phyloP scores from a whole-genome alignment of 345 rosid species.

The Lumnitzera littorea region DNA sequence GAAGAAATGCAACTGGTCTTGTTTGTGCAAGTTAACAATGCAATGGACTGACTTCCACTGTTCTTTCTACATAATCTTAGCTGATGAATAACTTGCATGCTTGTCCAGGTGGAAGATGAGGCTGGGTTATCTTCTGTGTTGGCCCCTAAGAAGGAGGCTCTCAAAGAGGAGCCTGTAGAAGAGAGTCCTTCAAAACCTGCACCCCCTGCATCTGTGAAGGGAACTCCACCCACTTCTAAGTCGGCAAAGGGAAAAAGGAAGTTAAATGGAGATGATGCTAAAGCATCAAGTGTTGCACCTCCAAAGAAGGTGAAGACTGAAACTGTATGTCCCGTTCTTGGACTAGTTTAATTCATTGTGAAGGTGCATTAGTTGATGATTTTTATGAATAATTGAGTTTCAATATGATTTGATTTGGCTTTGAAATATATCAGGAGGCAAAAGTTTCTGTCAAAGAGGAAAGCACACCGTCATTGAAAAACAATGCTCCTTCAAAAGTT shows the following conservation, averaged over 20 bases:
- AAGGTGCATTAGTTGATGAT: background rate
- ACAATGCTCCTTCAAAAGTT: slow-evolving; percentile 32
- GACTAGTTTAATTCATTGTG: background rate
- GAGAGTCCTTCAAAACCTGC: slow-evolving; percentile 58
- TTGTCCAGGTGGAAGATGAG: slow-evolving; percentile 66
- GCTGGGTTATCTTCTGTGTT: slow-evolving; percentile 35
- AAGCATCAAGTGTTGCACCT: slow-evolving; percentile 49
- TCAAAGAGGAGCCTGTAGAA: slow-evolving; percentile 75
- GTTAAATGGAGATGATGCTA: slow-evolving; percentile 55
- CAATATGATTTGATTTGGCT: too few relatives aligned
- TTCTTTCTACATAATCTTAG: background rate
- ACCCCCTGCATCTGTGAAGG: slow-evolving; percentile 56
- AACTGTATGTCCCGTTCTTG: slow-evolving; percentile 38
- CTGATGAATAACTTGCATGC: background rate
- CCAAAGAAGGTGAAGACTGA: slow-evolving; percentile 85
- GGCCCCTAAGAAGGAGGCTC: slow-evolving; percentile 59
- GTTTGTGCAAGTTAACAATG: too few relatives aligned
- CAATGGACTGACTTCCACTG: too few relatives aligned
- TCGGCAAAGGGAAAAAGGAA: slow-evolving; percentile 84
- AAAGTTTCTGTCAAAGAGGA: slow-evolving; percentile 48
- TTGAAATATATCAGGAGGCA: slow-evolving; percentile 29
- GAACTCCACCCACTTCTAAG: slow-evolving; percentile 66
- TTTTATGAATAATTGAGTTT: background rate
- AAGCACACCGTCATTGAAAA: slow-evolving; percentile 30
- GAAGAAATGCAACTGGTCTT: too few relatives aligned